Base-by-base conservation (phyloP, 1,284 basidiomycete species). In the Naganishia liquefaciens region DNA sequence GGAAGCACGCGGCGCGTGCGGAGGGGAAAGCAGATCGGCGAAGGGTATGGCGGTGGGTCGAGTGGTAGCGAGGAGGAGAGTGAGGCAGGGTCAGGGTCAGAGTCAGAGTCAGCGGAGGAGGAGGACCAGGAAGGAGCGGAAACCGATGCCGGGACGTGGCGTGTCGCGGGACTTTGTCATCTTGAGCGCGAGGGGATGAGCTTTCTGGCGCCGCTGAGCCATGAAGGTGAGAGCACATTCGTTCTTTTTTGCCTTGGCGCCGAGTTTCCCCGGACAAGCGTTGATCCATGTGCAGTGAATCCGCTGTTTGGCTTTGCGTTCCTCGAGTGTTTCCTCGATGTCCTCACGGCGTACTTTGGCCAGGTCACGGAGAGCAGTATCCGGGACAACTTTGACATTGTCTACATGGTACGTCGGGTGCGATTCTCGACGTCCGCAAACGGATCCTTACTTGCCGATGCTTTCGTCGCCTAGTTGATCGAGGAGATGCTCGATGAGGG, bases 401-500 rank as follows among this genome's bases (percentile, higher is more conserved):
- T 97, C 11, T 96, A 97, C 76, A 92, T 94, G 83, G 90, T 89
- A 69, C 27, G 57, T 21, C 4, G n/a, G n/a, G 52, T 17, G n/a
- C 53, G 21, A 7, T 2, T 9, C 4, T 5, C 44, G 23, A 6
- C 23, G 17, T 43, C 44, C 33, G 37, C 4, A 13, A 37, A 10
- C 13, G 5, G 30, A 33, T 33, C 10, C 9, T 5, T 1, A 37
- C 2, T 13, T 37, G 10, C 9, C 33, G 13, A 37, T 13, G 33
- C 9, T 37, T 10, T 37, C 33, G 52, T 5, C 40, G 70, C 27
- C 27, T 51, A 96, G 90, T 85, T 97, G 33, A 84, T 98, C 28
- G 94, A 98, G 80, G 94, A 98, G 79, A 95, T 92, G 67, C 82
- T 98, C 47, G 94, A 97, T 74, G 89, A 91, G 68, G 94, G 93